phyloP scores from a whole-genome alignment of 2,329 filamentous ascomycete genomes.

The Neopestalotiopsis clavispora region DNA sequence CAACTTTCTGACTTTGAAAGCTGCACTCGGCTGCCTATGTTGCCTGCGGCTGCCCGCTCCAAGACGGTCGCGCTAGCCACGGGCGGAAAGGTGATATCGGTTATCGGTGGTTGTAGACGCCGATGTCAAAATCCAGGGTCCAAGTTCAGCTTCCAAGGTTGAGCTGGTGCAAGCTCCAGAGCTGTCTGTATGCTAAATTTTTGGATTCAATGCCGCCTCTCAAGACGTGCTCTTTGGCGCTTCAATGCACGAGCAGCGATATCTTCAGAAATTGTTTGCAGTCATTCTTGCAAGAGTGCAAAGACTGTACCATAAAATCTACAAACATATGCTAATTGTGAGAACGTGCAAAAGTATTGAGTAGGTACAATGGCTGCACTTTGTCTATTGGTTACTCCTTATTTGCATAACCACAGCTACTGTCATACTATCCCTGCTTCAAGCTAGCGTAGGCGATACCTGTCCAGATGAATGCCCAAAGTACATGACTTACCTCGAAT shows the following conservation, averaged over 20 bases:
- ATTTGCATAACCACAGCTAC: background rate
- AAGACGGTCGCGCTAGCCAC: background rate
- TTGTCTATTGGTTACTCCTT: background rate
- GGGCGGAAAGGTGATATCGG: background rate
- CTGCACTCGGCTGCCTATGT: background rate
- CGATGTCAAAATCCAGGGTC: background rate
- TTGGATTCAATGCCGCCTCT: background rate
- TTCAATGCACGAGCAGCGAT: too few species aligned
- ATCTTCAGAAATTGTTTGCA: too few species aligned
- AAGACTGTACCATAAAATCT: too few species aligned
- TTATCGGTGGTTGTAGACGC: background rate
- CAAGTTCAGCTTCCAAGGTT: background rate
- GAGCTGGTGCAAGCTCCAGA: background rate
- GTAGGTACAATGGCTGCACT: background rate
- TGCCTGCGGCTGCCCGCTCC: background rate
- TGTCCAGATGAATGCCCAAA: background rate
- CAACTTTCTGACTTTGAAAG: background rate
- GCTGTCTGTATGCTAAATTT: background rate
- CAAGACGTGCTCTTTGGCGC: too few species aligned
- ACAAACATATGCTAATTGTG: too few species aligned
- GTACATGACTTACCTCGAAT: background rate
- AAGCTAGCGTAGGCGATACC: background rate
- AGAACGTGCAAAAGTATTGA: background rate
- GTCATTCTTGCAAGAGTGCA: too few species aligned
- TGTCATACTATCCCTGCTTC: background rate